Evolutionary conservation across 257 asterid genomes (phyloP).

Genomic region (Solanum medicagineum): DNA sequence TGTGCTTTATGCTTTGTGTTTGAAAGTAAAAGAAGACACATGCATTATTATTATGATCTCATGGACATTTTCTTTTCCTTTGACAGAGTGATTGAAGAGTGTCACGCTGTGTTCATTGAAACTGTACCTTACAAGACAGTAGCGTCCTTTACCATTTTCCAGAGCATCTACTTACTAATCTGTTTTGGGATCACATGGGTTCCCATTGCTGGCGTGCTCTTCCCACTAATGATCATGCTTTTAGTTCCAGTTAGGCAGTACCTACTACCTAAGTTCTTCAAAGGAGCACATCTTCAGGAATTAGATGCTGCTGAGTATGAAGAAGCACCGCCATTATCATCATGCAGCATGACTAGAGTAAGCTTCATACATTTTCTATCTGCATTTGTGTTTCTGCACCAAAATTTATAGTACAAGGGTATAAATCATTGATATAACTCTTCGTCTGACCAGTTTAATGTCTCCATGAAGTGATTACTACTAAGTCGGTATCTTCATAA

Average conservation of each 20-base stretch:
- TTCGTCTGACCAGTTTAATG: background rate
- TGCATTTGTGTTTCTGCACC: background rate
- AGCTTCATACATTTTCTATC: background rate
- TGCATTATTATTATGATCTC: background rate
- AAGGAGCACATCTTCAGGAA: slow-evolving; percentile 10
- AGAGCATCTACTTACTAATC: slow-evolving; percentile 7
- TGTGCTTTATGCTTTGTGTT: background rate
- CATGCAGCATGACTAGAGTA: slow-evolving; percentile 7
- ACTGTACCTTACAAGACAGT: slow-evolving; percentile 13
- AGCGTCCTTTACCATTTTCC: slow-evolving; percentile 7
- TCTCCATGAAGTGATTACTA: background rate
- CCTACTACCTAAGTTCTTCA: slow-evolving; percentile 5
- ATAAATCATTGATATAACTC: background rate
- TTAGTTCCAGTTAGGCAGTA: slow-evolving; percentile 11
- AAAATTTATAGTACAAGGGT: background rate
- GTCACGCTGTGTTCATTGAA: slow-evolving; percentile 5
- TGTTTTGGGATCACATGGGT: slow-evolving; percentile 15
- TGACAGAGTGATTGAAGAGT: slow-evolving; percentile 8
- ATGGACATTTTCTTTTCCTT: background rate
- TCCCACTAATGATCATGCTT: slow-evolving; percentile 13
- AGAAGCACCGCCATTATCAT: slow-evolving; percentile 7
- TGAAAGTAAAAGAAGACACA: background rate
- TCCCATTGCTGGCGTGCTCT: slow-evolving; percentile 11
- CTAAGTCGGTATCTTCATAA: background rate
- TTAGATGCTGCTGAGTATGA: slow-evolving; percentile 11